These are phyloP conservation scores for Dactylellina haptotyla DNA, from an alignment of 2,329 filamentous ascomycete genomes.

Conservation along the genomic window DNA sequence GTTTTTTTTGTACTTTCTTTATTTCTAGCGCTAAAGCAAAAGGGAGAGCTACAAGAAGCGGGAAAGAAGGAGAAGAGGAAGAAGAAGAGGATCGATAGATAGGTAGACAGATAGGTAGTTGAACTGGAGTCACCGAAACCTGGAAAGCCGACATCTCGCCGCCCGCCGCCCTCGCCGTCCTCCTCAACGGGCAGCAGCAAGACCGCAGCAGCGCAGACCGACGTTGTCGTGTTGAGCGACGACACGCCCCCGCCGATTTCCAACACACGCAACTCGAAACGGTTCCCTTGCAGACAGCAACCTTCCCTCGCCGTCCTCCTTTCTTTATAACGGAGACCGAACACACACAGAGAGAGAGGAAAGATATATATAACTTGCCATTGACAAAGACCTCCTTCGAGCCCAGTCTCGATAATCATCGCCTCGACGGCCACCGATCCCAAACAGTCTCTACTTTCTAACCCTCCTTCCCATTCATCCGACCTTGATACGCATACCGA, in stretches of 20 bases:
- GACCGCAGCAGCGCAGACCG: background rate
- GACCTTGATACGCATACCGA: background rate
- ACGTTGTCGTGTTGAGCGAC: slow-evolving; percentile 22
- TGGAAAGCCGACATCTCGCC: too few relatives aligned
- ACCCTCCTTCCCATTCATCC: background rate
- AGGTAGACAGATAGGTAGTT: too few relatives aligned
- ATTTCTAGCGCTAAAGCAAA: background rate
- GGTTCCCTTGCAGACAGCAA: slow-evolving; percentile 19
- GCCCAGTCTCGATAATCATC: slow-evolving; percentile 20
- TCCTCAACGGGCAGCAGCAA: too few relatives aligned
- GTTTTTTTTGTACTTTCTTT: slow-evolving; percentile 13
- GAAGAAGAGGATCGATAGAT: too few relatives aligned
- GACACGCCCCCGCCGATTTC: slow-evolving; percentile 35
- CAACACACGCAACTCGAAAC: slow-evolving; percentile 51
- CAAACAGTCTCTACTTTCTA: background rate
- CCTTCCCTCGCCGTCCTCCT: slow-evolving; percentile 9
- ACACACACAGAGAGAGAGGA: too few relatives aligned
- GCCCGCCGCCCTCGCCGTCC: too few relatives aligned
- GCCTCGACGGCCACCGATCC: slow-evolving; percentile 37
- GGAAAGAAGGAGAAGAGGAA: too few relatives aligned
- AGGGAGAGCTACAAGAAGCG: too few relatives aligned
- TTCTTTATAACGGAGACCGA: background rate
- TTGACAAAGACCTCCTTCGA: slow-evolving; percentile 12
- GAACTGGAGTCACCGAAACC: too few relatives aligned
- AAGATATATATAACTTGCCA: too few relatives aligned